Evolutionary conservation across 169 alveolate genomes (phyloP).

Genomic region (Eimeria tenella): DNA sequence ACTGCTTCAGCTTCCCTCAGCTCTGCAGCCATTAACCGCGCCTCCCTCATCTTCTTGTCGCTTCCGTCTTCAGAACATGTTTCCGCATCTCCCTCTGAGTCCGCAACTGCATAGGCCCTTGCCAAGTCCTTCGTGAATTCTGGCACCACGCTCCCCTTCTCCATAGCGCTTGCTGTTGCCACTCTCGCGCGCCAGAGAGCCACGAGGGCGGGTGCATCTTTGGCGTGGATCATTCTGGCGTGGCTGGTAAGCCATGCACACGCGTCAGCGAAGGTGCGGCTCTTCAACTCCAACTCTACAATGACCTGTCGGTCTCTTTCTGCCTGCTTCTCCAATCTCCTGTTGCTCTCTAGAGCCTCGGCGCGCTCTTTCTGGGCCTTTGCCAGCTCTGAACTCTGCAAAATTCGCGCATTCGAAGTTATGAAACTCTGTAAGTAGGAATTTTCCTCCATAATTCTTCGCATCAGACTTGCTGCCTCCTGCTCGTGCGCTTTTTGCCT

Average conservation of each 20-base stretch:
- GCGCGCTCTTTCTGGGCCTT: constrained; percentile 38
- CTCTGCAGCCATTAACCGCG: constrained; percentile 30
- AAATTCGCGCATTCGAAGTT: constrained; percentile 19
- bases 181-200: constrained; percentile 67
- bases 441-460: constrained; percentile 24
- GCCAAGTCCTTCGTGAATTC: constrained; percentile 43
- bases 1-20: constrained; percentile 61
- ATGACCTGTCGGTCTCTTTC: constrained; percentile 52
- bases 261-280: constrained; percentile 73
- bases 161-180: constrained; percentile 32
- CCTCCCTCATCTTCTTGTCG: not conserved
- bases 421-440: constrained; percentile 47
- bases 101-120: constrained; percentile 42
- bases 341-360: constrained; percentile 58
- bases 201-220: constrained; percentile 66
- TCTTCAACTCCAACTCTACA: constrained; percentile 63
- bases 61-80: constrained; percentile 40
- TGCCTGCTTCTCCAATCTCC: constrained; percentile 57
- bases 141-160: not conserved
- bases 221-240: constrained; percentile 62
- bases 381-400: constrained; percentile 49
- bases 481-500: not conserved
- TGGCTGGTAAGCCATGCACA: constrained; percentile 74
- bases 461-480: constrained; percentile 39
- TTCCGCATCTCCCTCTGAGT: constrained; percentile 53